These are phyloP conservation scores for Tripidium arundinaceum DNA, from an alignment of 202 grass and related monocot genomes.

Conservation along the genomic window DNA sequence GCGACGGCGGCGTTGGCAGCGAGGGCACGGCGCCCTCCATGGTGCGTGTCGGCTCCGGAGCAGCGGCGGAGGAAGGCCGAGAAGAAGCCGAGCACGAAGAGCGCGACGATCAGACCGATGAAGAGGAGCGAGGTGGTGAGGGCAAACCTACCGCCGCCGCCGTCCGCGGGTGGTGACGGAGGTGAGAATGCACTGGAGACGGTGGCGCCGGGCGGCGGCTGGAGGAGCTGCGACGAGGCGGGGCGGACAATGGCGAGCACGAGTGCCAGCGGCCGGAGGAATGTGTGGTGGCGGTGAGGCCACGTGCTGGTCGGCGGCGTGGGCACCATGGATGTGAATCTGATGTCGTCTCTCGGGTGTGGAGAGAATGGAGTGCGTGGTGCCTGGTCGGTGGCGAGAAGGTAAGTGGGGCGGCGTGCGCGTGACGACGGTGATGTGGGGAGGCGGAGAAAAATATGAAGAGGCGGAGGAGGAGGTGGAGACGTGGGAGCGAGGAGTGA, in stretches of 20 bases:
- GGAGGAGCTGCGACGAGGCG: constrained; percentile 29
- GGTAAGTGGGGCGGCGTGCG: background rate
- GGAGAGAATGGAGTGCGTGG: background rate
- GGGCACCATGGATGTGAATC: constrained; percentile 19
- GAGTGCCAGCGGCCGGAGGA: background rate
- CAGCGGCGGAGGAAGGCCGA: constrained; percentile 58
- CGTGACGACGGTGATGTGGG: background rate
- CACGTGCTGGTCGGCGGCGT: background rate
- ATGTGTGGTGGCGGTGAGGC: background rate
- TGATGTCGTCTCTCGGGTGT: background rate
- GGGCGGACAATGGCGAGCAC: background rate
- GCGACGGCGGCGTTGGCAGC: constrained; percentile 18
- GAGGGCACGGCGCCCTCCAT: background rate
- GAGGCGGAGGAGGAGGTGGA: background rate
- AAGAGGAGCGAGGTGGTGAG: constrained; percentile 49
- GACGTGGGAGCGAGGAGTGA: constrained; percentile 37
- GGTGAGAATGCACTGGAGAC: background rate
- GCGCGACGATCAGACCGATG: constrained; percentile 46
- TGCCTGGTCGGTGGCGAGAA: background rate
- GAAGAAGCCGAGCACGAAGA: constrained; percentile 76
- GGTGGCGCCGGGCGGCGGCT: constrained; percentile 14
- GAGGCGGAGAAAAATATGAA: constrained; percentile 6
- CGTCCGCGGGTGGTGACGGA: background rate
- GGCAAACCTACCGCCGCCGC: background rate
- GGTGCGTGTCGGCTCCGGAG: constrained; percentile 7